These are phyloP conservation scores for Diplodia intermedia DNA, from an alignment of 2,329 filamentous ascomycete genomes.

Conservation along the genomic window DNA sequence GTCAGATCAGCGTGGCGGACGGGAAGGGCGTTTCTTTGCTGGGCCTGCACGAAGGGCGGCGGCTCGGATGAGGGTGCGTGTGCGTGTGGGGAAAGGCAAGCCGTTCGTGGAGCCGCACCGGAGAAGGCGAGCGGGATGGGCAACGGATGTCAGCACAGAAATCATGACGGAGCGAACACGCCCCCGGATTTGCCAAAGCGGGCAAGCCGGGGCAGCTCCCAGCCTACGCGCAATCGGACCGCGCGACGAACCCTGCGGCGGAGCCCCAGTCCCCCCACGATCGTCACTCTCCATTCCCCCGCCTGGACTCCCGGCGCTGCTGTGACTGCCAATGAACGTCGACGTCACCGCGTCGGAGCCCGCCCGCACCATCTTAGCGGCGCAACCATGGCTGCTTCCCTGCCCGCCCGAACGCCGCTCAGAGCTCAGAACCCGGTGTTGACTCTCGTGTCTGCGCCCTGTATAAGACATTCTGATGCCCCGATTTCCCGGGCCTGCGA, in stretches of 20 bases:
- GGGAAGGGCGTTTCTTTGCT: background rate
- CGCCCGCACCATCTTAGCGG: slow-evolving; percentile 7
- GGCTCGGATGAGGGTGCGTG: slow-evolving; percentile 5
- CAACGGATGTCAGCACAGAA: background rate
- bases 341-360: slow-evolving; percentile 14
- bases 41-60: background rate
- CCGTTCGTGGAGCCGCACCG: slow-evolving; percentile 21
- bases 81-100: slow-evolving; percentile 11
- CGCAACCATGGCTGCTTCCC: slow-evolving; percentile 2
- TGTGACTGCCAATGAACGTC: slow-evolving; percentile 15
- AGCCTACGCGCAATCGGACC: slow-evolving; percentile 19
- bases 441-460: background rate
- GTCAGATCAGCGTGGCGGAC: slow-evolving; percentile 11
- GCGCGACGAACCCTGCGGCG: slow-evolving; percentile 12
- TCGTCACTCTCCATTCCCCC: slow-evolving; percentile 29
- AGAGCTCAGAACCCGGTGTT: background rate
- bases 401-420: no score
- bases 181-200: slow-evolving; percentile 3
- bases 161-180: background rate
- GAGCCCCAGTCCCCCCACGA: slow-evolving; percentile 16
- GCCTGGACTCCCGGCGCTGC: slow-evolving; percentile 19
- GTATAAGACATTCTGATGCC: slow-evolving; percentile 14
- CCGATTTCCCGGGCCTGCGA: background rate
- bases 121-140: background rate
- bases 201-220: slow-evolving; percentile 15